A percentile compares a stretch with the other conserved stretches of the same genome.
phyloP scores from a whole-genome alignment of 495 filamentous ascomycete species.

The Pseudomonodictys pantanalensis region DNA sequence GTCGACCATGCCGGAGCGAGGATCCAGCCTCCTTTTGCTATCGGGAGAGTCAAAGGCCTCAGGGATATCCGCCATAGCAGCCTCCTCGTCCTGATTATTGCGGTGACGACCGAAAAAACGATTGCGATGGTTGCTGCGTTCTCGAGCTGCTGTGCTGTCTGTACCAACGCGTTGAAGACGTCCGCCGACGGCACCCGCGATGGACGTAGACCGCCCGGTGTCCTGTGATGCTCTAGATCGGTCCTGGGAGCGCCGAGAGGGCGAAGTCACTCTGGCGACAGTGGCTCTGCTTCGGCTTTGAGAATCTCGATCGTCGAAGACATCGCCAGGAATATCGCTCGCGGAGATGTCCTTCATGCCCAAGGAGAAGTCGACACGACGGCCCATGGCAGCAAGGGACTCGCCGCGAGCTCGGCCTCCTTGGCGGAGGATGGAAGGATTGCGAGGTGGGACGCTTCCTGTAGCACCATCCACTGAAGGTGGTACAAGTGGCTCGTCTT shows the following conservation, averaged over 20 bases:
- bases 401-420: slow-evolving; percentile 53
- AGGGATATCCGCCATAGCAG: slow-evolving; percentile 40
- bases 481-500: slow-evolving; percentile 37
- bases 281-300: slow-evolving; percentile 21
- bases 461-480: not conserved
- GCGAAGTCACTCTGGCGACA: slow-evolving; percentile 30
- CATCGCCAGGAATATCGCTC: slow-evolving; percentile 64
- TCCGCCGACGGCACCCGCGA: slow-evolving; percentile 15
- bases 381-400: slow-evolving; percentile 53
- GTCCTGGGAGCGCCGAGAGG: slow-evolving; percentile 30
- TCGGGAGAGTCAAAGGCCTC: slow-evolving; percentile 25
- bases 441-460: slow-evolving; percentile 10
- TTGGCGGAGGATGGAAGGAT: slow-evolving; percentile 57
- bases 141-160: slow-evolving; percentile 22
- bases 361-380: slow-evolving; percentile 73
- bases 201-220: slow-evolving; percentile 33
- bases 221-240: slow-evolving; percentile 29
- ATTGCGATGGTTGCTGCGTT: slow-evolving; percentile 37
- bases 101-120: slow-evolving; percentile 41
- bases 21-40: slow-evolving; percentile 34
- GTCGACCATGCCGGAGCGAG: slow-evolving; percentile 36
- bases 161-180: slow-evolving; percentile 33
- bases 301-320: slow-evolving; percentile 55
- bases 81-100: slow-evolving; percentile 36
- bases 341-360: slow-evolving; percentile 62